These are phyloP conservation scores for Coemansia sp. DNA, from an alignment of 192 early-diverging fungal species.

Conservation along the genomic window DNA sequence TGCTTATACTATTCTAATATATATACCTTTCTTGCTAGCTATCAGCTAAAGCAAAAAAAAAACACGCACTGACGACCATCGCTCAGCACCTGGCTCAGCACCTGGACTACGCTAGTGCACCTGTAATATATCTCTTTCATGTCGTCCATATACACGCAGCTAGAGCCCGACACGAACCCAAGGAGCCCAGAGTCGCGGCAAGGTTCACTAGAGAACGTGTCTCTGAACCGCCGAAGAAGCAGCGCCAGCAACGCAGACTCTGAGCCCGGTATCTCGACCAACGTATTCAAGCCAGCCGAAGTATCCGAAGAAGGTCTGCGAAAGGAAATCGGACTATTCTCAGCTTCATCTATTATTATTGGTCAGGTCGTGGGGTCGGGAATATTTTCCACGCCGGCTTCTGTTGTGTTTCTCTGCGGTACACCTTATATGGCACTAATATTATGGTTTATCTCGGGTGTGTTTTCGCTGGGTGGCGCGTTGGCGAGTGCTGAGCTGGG, in stretches of 20 bases:
- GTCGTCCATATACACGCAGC: slow-evolving; percentile 26
- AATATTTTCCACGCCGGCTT: slow-evolving; percentile 75
- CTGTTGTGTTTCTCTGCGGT: slow-evolving; percentile 61
- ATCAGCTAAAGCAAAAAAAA: neutral
- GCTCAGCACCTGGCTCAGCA: too few species aligned
- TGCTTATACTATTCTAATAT: too few species aligned
- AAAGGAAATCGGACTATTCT: slow-evolving; percentile 50
- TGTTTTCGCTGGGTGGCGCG: slow-evolving; percentile 76
- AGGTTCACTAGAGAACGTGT: neutral
- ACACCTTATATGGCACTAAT: slow-evolving; percentile 65
- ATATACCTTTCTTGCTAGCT: neutral
- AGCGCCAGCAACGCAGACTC: neutral
- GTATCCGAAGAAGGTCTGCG: slow-evolving; percentile 26
- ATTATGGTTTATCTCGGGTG: slow-evolving; percentile 66
- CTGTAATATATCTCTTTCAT: slow-evolving; percentile 1
- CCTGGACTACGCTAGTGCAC: neutral
- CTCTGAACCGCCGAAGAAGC: neutral
- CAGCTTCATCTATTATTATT: slow-evolving; percentile 66
- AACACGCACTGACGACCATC: too few species aligned
- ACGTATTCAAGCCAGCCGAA: slow-evolving; percentile 6
- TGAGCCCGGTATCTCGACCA: neutral
- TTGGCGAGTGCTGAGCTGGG: slow-evolving; percentile 89
- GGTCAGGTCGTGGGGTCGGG: slow-evolving; percentile 74
- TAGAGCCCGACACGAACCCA: slow-evolving; percentile 11
- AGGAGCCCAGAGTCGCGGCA: neutral